Evolutionary conservation across 169 alveolate species (phyloP), one percentile per base, ranked within the genome.

Genomic region (Eimeria praecox): DNA sequence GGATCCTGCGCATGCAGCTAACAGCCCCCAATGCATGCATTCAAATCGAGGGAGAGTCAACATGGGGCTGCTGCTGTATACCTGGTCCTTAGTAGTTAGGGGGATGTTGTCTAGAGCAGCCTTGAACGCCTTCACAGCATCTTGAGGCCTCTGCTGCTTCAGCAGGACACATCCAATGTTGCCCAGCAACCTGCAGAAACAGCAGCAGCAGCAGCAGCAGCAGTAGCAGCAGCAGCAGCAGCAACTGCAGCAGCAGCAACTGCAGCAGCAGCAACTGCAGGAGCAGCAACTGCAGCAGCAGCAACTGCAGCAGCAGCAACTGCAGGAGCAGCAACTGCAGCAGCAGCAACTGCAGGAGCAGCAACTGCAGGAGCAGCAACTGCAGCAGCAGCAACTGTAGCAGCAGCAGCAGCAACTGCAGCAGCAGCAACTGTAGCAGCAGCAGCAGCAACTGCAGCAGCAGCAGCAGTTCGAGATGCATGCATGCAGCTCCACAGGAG

Each of bases 91-190:
- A 9, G 44, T 83, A 14, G 77, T 40, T 35, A 83, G 77, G 46
- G 77, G 92, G 3, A 35, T 54, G 75, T 83, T 83, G 75, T 83
- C 92, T 24, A 83, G 77, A 30, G 92, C 92, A 54, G 92, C 73
- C 38, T 83, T 83, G 18, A 83, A 83, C 3, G 92, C 92, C 56
- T 54, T 83, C 30, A 83, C 78, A 6, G 92, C 92, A 3, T 49
- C 77, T 18, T 40, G 44, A 14, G 92, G 92, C 27, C 64, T 83
- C 42, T 83, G 92, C 92, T 83, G 92, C 54, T 83, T 49, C 92
- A 83, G 92, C 75, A 83, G 92, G 27, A 83, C 2, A 20, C 77
- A 24, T 14, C 92, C 92, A 40, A 83, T 54, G 52, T 83, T 83
- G 40, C 46, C 73, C 52, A 33, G 33, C 24, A 83, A 77, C 92